Evolutionary conservation across 805 yeast species (phyloP).

Genomic region (Pichia phayaonensis): DNA sequence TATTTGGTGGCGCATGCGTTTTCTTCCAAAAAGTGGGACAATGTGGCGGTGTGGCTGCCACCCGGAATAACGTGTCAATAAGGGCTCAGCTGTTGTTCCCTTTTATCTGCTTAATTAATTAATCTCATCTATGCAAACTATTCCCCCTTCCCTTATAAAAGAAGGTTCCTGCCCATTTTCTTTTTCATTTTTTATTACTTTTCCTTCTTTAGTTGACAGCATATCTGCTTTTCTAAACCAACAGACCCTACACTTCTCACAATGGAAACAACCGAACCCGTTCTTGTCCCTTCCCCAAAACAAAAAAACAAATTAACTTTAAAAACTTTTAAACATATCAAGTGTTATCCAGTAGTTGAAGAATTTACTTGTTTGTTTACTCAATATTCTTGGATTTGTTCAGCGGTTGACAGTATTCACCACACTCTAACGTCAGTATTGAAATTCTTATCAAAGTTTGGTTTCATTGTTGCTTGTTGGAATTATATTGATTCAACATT

Average conservation of each 20-base stretch:
- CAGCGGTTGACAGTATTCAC: neutral
- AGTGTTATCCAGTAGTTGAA: conserved; percentile 24
- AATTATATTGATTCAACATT: conserved; percentile 20
- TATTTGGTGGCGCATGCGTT: neutral
- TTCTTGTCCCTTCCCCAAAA: neutral
- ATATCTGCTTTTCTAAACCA: neutral
- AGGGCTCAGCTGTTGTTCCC: neutral
- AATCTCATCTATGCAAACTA: neutral
- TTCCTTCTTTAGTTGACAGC: neutral
- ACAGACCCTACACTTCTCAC: neutral
- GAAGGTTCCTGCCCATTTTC: neutral
- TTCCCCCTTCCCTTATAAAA: neutral
- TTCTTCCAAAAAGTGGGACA: no score
- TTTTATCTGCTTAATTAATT: neutral
- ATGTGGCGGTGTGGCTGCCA: neutral
- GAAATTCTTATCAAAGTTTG: conserved; percentile 14
- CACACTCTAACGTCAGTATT: conserved; percentile 7
- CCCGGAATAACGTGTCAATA: neutral
- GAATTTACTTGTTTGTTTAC: conserved; percentile 17
- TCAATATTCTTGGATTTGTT: neutral
- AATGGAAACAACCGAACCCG: neutral
- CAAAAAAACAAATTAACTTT: neutral
- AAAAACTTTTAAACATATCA: neutral
- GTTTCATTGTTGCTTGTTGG: conserved; percentile 16
- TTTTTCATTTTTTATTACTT: neutral